These are phyloP conservation scores for Lycium ferocissimum DNA, from an alignment of 257 asterid genomes.

Conservation along the genomic window DNA sequence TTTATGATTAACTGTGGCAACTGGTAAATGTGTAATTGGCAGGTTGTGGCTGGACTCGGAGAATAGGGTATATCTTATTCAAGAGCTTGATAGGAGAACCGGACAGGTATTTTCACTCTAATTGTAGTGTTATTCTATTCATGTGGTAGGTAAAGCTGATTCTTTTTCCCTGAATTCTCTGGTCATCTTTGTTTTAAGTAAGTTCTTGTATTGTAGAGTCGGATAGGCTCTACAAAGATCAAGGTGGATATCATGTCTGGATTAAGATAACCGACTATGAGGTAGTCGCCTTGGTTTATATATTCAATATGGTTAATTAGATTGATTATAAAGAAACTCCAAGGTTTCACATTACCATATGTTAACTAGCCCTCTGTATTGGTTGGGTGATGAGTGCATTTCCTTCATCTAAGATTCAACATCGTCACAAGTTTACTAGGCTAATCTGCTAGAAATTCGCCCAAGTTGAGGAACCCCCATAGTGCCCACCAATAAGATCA, in stretches of 20 bases:
- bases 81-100: conserved; percentile 70
- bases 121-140: not conserved
- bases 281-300: not conserved
- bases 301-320: not conserved
- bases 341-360: not conserved
- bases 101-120: conserved; percentile 59
- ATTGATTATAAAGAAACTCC: not conserved
- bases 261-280: not conserved
- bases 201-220: not conserved
- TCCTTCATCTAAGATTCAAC: not conserved
- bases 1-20: conserved; percentile 32
- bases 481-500: not conserved
- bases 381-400: conserved; percentile 13
- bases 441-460: not conserved
- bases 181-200: not conserved
- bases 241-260: not conserved
- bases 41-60: conserved; percentile 92
- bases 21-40: conserved; percentile 26
- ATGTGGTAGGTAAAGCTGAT: conserved; percentile 20
- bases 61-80: conserved; percentile 60
- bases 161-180: not conserved
- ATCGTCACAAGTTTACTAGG: not conserved
- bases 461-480: not conserved
- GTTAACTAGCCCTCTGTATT: not conserved
- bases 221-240: not conserved